These are phyloP conservation scores for Micractinium sp. DNA, from an alignment of 139 green algal genomes.

Conservation along the genomic window DNA sequence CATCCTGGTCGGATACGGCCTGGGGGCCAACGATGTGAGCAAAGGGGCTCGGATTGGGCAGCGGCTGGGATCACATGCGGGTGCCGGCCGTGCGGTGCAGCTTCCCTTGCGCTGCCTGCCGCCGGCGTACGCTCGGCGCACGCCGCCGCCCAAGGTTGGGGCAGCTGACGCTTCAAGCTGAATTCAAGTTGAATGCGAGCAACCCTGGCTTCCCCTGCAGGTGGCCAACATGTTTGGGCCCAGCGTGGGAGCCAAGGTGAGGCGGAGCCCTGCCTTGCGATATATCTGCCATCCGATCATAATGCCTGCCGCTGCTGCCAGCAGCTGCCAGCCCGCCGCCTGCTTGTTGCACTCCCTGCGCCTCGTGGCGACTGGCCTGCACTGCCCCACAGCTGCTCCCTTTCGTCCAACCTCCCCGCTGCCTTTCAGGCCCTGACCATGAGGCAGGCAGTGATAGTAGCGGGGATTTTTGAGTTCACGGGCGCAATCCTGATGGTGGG, in stretches of 20 bases:
- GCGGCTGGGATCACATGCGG: no score
- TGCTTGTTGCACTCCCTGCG: no score
- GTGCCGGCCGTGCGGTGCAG: no score
- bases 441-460: conserved; percentile 43
- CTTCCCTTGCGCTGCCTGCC: not conserved
- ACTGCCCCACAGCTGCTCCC: no score
- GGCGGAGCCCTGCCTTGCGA: no score
- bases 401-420: no score
- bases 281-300: no score
- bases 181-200: not conserved
- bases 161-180: not conserved
- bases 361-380: no score
- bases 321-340: no score
- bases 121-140: not conserved
- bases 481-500: conserved; percentile 48
- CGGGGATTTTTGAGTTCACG: conserved; percentile 46
- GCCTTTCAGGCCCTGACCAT: conserved; percentile 39
- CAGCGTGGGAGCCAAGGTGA: conserved; percentile 24
- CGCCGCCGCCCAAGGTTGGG: not conserved
- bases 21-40: not conserved
- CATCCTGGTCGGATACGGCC: not conserved
- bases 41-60: no score
- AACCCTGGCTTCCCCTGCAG: conserved; percentile 1
- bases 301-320: no score
- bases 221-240: conserved; percentile 50